Evolutionary conservation across 306 rosid genomes (phyloP).

Genomic region (Ormosia emarginata): DNA sequence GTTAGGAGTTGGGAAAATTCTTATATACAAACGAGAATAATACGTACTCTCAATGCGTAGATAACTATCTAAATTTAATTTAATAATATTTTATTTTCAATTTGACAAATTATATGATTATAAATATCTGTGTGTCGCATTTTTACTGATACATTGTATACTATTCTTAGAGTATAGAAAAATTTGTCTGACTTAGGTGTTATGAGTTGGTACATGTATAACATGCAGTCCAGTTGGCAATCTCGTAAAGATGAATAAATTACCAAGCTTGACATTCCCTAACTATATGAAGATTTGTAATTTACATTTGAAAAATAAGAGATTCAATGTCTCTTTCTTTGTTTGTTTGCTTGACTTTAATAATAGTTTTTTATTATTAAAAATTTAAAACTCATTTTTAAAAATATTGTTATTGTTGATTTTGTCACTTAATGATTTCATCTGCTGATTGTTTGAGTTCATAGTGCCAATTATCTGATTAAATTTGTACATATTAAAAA

Average conservation of each 20-base stretch:
- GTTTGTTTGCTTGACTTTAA: no score
- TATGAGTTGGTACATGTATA: not conserved
- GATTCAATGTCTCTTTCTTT: not conserved
- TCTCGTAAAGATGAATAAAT: not conserved
- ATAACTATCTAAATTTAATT: no score
- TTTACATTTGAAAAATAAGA: not conserved
- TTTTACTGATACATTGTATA: no score
- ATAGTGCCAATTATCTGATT: not conserved
- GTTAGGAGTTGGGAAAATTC: no score
- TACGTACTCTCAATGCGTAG: no score
- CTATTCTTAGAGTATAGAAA: no score
- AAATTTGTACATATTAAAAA: not conserved
- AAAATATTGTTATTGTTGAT: not conserved
- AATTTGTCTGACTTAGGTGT: no score
- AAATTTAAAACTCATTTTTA: not conserved
- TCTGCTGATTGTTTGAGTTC: not conserved
- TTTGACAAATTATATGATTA: no score
- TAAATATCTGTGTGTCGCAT: no score
- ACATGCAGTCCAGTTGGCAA: conserved; percentile 20
- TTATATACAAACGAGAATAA: no score
- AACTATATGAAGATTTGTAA: not conserved
- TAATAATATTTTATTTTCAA: no score
- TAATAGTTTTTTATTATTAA: not conserved
- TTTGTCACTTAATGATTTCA: not conserved
- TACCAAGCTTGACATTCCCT: not conserved